Conservation (phyloP, 495 filamentous ascomycete species). For the Hapsidospora chrysogenum region DNA sequence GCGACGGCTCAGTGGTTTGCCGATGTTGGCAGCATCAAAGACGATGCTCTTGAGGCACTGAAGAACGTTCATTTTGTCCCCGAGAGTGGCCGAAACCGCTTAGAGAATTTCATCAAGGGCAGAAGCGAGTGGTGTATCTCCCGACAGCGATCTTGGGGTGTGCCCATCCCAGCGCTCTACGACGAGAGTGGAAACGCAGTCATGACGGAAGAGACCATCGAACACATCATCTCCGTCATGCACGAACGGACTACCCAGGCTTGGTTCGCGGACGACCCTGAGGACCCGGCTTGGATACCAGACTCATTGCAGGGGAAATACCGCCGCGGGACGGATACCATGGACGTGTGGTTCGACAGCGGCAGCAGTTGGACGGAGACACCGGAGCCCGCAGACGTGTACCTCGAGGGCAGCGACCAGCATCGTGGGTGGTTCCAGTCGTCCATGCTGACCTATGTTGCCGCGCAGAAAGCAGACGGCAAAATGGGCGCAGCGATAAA, state of each 20-base stretch:
- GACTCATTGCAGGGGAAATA: constrained; percentile 35
- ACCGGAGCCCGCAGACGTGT: constrained; percentile 58
- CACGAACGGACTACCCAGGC: constrained; percentile 64
- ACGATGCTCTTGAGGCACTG: constrained; percentile 47
- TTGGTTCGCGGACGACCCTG: constrained; percentile 75
- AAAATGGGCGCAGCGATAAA: constrained; percentile 8
- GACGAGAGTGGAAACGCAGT: constrained; percentile 51
- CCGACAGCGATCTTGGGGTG: constrained; percentile 91
- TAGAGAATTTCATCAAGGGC: constrained; percentile 71
- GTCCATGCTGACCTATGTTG: constrained; percentile 76
- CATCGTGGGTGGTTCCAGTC: constrained; percentile 99
- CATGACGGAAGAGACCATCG: constrained; percentile 60
- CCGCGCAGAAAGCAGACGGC: constrained; percentile 7
- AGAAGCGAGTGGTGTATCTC: constrained; percentile 98
- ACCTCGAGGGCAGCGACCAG: constrained; percentile 88
- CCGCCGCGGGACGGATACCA: constrained; percentile 78
- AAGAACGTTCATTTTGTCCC: constrained; percentile 65
- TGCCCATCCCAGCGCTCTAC: constrained; percentile 87
- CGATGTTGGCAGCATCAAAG: constrained; percentile 69
- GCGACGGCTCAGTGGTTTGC: constrained; percentile 98
- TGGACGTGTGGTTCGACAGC: constrained; percentile 99
- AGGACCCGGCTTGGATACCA: constrained; percentile 61
- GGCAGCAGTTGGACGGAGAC: constrained; percentile 79
- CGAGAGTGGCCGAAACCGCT: constrained; percentile 45
- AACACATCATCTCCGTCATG: constrained; percentile 70